Evolutionary conservation across 305 asterid species (phyloP).

Genomic region (Solanum chacoense): DNA sequence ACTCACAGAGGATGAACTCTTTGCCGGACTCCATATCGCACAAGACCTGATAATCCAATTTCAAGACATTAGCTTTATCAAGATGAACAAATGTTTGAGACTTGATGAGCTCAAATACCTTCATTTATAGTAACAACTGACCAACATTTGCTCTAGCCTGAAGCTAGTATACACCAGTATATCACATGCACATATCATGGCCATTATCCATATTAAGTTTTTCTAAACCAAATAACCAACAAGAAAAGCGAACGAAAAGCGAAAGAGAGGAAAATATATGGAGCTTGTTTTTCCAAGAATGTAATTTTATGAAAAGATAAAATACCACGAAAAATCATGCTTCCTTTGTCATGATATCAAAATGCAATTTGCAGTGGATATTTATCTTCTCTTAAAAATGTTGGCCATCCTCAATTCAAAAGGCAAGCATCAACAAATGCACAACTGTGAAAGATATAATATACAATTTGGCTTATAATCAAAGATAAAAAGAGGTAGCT

Average conservation of each 20-base stretch:
- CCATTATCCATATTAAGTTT: neutral
- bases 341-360: neutral
- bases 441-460: neutral
- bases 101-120: neutral
- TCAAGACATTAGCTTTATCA: neutral
- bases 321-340: neutral
- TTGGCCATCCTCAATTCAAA: neutral
- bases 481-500: neutral
- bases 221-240: neutral
- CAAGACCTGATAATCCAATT: conserved; percentile 46
- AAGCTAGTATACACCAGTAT: neutral
- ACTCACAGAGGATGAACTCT: conserved; percentile 88
- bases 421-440: neutral
- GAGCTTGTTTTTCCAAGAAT: neutral
- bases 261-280: neutral
- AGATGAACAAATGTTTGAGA: neutral
- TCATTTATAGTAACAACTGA: neutral
- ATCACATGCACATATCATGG: neutral
- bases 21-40: conserved; percentile 68
- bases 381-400: neutral
- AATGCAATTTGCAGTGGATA: neutral
- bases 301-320: neutral
- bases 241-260: neutral
- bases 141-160: neutral
- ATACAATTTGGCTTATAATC: neutral